Evolutionary conservation across 805 yeast genomes (phyloP), one percentile per base, ranked within the genome.

Genomic region (Candida oleophila): DNA sequence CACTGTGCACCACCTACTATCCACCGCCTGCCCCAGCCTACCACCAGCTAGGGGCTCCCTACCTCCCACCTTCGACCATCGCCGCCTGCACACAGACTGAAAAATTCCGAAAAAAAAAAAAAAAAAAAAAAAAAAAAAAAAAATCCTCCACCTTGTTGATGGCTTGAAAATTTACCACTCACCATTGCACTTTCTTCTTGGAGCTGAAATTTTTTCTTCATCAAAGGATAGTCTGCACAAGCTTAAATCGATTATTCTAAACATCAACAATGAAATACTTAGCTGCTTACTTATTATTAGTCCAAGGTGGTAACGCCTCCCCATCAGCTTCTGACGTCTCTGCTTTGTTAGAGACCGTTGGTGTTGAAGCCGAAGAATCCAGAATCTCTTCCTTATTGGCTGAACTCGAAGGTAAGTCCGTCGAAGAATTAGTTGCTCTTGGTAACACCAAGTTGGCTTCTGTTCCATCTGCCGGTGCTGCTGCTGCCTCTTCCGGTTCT

Each of bases 231-330:
- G 91, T 86, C 92, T 80, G 92, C 55, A 51, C 54, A 56, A 64
- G 88, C 89, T 84, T 84, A 83, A 83, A 81, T 74, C 81, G 88
- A 83, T 83, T 83, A 83, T 83, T 83, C 85, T 81, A 71, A 46
- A 32, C 44, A 45, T 41, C 46, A 47, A 52, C 43, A 47, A 36
- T 90, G 97, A 94, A 90, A 88, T 92, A 92, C 85, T 87, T 94
- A 80, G 99, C 99, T 80, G 98, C 99, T 77, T 94, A 94, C 83
- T 87, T 94, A 78, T 87, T 92, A 80, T 85, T 94, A 78, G 90
- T 86, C 80, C 90, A 94, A 75, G 96, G 96, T 77, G 99, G 98
- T 74, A 85, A 83, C 81, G 74, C 90, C 72, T 69, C 94, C 66
- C 98, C 99, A 78, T 80, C 96, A 62, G 95, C 96, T 64, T 83